Base-by-base conservation (phyloP, 495 filamentous ascomycete genomes). In the Xylaria venustula region DNA sequence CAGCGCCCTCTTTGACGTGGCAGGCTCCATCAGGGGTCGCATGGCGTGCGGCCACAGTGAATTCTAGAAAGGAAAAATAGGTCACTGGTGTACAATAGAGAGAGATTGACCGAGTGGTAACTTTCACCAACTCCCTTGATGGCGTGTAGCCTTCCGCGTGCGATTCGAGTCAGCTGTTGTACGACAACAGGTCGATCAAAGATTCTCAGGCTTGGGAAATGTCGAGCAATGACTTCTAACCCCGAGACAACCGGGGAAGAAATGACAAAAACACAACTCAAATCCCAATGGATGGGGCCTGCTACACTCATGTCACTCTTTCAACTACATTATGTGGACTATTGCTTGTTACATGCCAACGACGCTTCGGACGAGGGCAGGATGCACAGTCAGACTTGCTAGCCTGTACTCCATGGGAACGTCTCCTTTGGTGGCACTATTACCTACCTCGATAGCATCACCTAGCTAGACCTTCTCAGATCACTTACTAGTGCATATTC, bases 21-120 rank as follows among this genome's bases (percentile, higher is more conserved):
- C 58, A 54, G 64, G 59, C 60, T 67, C 65, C 69, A 68, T 65
- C 60, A 19, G 50, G 7, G 62, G 62, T 58, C 62, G 62, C 62
- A 64, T 61, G 20, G 50, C 42, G 52, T 56, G 62, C 62, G 62
- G 62, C 62, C 62, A 58, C 51, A 34, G 46, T 52, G 55, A 57
- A 61, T 55, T 58, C 50, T 61, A 61, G 50, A 54, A 48, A 41
- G 55, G 40, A 53, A 44, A 61, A 54, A 48, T 54, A 28, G 54
- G 49, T 47, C 30, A 61, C 37, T 47, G 22, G 45, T 45, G 25
- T 45, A 37, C n/a, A n/a, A n/a, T n/a, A n/a, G n/a, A n/a, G 42
- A 52, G 26, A 53, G 50, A 60, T 53, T 47, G 32, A 7, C 30
- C 22, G 50, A 40, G 30, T 15, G 45, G 41, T 47, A 47, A 47